Conservation (phyloP, 1,284 basidiomycete species). For the Fomitopsis palustris region DNA sequence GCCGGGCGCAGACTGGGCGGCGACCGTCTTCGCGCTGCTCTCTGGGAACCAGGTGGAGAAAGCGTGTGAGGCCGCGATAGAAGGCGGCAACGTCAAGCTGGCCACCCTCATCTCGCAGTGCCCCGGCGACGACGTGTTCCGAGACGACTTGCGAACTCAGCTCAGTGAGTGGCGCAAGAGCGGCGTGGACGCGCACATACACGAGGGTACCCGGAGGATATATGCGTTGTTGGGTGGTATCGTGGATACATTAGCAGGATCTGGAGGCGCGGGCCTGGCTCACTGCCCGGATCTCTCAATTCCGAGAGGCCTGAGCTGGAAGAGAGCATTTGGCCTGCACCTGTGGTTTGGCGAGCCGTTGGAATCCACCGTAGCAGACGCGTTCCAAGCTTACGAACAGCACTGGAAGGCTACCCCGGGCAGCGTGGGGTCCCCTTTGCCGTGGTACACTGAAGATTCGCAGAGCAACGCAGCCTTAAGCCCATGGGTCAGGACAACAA, state of each 20-base stretch:
- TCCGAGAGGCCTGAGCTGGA: constrained; percentile 91
- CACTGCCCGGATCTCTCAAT: constrained; percentile 65
- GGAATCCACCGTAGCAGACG: constrained; percentile 69
- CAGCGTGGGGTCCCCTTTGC: constrained; percentile 60
- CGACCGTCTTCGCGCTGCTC: constrained; percentile 73
- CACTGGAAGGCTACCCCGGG: constrained; percentile 41
- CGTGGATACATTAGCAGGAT: constrained; percentile 62
- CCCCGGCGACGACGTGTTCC: constrained; percentile 78
- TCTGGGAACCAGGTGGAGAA: constrained; percentile 87
- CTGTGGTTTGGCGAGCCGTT: constrained; percentile 86
- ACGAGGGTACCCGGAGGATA: constrained; percentile 69
- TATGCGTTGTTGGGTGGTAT: constrained; percentile 88
- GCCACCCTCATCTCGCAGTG: constrained; percentile 92
- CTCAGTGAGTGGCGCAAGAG: constrained; percentile 84
- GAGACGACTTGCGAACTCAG: constrained; percentile 76
- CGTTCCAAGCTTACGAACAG: constrained; percentile 66
- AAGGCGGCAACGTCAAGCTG: constrained; percentile 80
- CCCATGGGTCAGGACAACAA: constrained; percentile 35
- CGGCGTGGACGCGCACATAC: constrained; percentile 71
- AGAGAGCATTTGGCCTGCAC: constrained; percentile 86
- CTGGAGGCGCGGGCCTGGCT: constrained; percentile 52
- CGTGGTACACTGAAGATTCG: constrained; percentile 58
- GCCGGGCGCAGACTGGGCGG: constrained; percentile 41
- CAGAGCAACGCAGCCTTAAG: constrained; percentile 20
- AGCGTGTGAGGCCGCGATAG: constrained; percentile 76